These are phyloP conservation scores for Penicillium paxilli DNA, from an alignment of 495 filamentous ascomycete species.

Conservation along the genomic window DNA sequence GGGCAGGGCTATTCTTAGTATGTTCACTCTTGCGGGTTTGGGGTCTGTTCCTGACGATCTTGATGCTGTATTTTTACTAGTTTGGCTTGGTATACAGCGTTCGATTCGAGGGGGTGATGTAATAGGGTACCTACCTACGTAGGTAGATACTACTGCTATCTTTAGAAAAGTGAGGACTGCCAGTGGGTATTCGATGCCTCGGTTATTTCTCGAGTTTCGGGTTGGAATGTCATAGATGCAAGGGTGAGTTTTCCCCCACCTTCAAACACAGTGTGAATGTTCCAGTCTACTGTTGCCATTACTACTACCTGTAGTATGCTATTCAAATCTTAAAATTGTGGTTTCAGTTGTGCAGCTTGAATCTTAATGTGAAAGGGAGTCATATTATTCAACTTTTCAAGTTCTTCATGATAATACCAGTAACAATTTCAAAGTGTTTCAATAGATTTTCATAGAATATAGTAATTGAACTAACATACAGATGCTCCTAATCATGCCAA, in stretches of 20 bases:
- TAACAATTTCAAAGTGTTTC: too few species aligned
- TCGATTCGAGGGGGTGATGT: background rate
- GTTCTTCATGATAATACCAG: background rate
- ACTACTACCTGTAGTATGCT: too few species aligned
- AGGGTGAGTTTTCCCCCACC: too few species aligned
- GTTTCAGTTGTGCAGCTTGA: too few species aligned
- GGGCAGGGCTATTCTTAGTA: conserved; percentile 12
- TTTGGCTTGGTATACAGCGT: background rate
- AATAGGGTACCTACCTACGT: too few species aligned
- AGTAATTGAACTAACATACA: conserved; percentile 6
- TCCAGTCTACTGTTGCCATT: too few species aligned
- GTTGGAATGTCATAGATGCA: background rate
- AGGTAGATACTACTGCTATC: background rate
- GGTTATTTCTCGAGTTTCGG: too few species aligned
- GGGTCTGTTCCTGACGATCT: conserved; percentile 17
- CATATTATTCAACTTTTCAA: too few species aligned
- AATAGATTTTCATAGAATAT: background rate
- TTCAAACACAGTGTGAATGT: too few species aligned
- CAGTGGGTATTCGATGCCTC: too few species aligned
- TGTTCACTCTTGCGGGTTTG: background rate
- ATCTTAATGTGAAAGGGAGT: too few species aligned
- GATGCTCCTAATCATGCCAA: conserved; percentile 12
- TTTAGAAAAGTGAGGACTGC: background rate
- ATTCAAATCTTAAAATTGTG: too few species aligned
- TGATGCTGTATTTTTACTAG: background rate